Evolutionary conservation across 805 yeast genomes (phyloP), one percentile per base, ranked within the genome.

Genomic region (Zygosaccharomyces gambellarensis): DNA sequence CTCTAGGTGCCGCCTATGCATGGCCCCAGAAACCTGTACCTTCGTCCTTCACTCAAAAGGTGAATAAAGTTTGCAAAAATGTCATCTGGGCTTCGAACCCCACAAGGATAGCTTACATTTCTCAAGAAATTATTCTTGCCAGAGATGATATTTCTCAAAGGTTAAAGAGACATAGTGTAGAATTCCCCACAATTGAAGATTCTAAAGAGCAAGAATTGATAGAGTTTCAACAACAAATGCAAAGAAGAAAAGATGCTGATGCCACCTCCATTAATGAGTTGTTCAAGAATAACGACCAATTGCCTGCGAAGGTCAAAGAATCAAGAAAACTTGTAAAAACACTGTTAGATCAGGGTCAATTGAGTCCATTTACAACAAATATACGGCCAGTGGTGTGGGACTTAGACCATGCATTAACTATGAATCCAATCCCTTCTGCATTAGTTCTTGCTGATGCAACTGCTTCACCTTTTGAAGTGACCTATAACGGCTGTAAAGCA

Each of bases 21-120:
- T 82, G 88, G 82, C 99, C 99, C 0, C 86, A 84, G 59, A 71
- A 73, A 17, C 74, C 81, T 0, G 76, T 94, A 2, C 96, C 98
- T 0, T 71, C 73, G 23, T 69, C 85, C 2, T 90, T 92, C 62
- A 81, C 87, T 3, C 80, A 76, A 49, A 74, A 94, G 51, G 68
- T 92, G 32, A 79, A 77, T 30, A 74, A 89, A 51, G 70, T 82
- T 2, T 78, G 76, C 10, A 75, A 76, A 43, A 74, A 78, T 53
- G 68, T 81, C 39, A 69, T 73, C 28, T 82, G 83, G 77, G 78
- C 80, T 0, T 78, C 90, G 25, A 92, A 94, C 62, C 99, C 99
- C 1, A 71, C 82, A 28, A 73, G 95, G 46, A 66, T 94, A 52
- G 81, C 77, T 39, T 94, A 90, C 62, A 69, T 90, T 23, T 79